Evolutionary conservation across 139 green algal genomes (phyloP), one percentile per base, ranked within the genome.

Genomic region (Picochlorum sp.): DNA sequence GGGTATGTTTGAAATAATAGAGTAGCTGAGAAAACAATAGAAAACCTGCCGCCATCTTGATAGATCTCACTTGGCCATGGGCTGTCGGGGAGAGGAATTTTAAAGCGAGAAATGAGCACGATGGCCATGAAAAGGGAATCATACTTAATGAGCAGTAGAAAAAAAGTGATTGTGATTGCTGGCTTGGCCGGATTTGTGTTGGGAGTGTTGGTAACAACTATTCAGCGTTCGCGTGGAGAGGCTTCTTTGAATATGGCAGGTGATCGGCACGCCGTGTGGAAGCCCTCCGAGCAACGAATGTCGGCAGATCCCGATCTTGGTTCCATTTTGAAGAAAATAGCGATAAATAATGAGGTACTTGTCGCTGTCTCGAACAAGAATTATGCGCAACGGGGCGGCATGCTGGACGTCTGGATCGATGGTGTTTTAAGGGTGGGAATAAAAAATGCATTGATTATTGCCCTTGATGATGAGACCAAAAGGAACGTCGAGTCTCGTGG

Each of bases 391-490:
- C 61, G 61, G 7, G 65, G 66, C 14, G 72, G 72, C 49, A 85
- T 90, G 81, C 69, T 90, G 14, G 64, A 71, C 20, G 56, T 73
- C 37, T 90, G 83, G 83, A 72, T 82, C 2, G 67, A 82, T n/a
- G 61, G n/a, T 14, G 77, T 81, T 9, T 56, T 65, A 40, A 36
- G 60, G 1, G 64, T 77, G 31, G 73, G 72, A 4, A 78, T 88
- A 4, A 75, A 56, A 13, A 91, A 91, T 63, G 80, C 73, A 16
- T 70, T 92, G 58, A 76, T 92, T 1, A 68, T 89, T 12, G 78
- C 77, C 0, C 74, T 92, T n/a, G 84, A 92, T 26, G 68, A 84
- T 3, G 58, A 73, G 22, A 81, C 76, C 22, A 69, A 77, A 50
- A 47, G 18, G 8, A 50, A 59, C 39, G 76, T 59, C 1, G 70